Percentiles rank a stretch among this genome's conserved stretches.
These are phyloP conservation scores for Flaveria ramosissima DNA, from an alignment of 129 eudicot species.

Conservation along the genomic window DNA sequence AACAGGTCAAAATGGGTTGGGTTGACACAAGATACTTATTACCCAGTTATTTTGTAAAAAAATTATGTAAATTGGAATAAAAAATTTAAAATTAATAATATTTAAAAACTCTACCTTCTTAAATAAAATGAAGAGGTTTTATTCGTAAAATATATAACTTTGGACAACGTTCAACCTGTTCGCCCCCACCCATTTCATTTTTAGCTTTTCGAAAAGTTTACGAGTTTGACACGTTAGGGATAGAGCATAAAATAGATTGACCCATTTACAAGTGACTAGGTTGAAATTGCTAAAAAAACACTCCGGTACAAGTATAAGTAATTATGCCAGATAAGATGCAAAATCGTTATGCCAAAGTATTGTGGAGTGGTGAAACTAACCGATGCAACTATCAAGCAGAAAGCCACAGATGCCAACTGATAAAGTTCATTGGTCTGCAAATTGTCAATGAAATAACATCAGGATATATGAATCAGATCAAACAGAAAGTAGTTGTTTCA, in stretches of 20 bases:
- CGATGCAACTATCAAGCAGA: constrained; percentile 63
- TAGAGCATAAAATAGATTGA: background rate
- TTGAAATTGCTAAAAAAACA: constrained; percentile 25
- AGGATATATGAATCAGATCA: constrained; percentile 16
- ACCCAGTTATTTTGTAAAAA: background rate
- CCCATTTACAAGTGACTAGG: background rate
- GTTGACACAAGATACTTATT: background rate
- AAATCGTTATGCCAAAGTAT: background rate
- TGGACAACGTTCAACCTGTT: background rate
- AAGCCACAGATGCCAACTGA: constrained; percentile 88
- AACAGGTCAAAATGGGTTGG: background rate
- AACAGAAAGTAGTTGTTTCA: constrained; percentile 14
- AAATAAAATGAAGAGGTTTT: background rate
- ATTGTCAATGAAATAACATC: constrained; percentile 30
- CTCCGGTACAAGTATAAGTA: constrained; percentile 10
- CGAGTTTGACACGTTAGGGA: background rate
- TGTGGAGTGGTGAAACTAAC: constrained; percentile 50
- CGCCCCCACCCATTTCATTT: background rate
- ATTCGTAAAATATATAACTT: background rate
- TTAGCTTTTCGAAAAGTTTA: background rate
- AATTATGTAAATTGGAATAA: background rate
- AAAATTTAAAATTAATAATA: no score
- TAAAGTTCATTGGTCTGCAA: constrained; percentile 95
- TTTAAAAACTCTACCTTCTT: background rate
- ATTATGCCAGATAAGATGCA: constrained; percentile 10